A percentile compares a stretch with the other conserved stretches of the same genome.
These are phyloP conservation scores for Cercophora newfieldiana DNA, from an alignment of 495 filamentous ascomycete species.

Conservation along the genomic window DNA sequence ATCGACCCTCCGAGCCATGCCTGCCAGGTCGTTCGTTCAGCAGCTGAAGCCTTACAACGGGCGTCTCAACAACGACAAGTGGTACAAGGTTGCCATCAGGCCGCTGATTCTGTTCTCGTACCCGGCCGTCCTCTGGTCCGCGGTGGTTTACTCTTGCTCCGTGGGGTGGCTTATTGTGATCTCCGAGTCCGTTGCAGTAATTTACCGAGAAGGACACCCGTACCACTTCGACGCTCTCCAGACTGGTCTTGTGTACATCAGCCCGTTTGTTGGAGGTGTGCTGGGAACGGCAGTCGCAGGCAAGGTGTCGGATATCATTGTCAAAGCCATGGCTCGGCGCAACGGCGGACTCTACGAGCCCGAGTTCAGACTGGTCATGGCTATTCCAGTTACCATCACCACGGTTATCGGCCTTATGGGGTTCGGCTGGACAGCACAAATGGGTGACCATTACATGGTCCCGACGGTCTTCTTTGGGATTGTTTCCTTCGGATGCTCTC, in stretches of 20 bases:
- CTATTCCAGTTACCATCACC: slow-evolving; percentile 71
- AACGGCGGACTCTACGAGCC: slow-evolving; percentile 96
- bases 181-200: slow-evolving; percentile 78
- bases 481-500: slow-evolving; percentile 89
- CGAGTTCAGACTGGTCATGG: slow-evolving; percentile 94
- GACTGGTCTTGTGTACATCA: slow-evolving; percentile 85
- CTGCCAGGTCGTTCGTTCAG: slow-evolving; percentile 67
- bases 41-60: slow-evolving; percentile 75
- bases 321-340: slow-evolving; percentile 72
- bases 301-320: slow-evolving; percentile 82
- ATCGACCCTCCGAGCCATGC: slow-evolving; percentile 54
- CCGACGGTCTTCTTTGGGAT: slow-evolving; percentile 91
- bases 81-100: slow-evolving; percentile 71
- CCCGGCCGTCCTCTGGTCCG: slow-evolving; percentile 87
- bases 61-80: slow-evolving; percentile 72
- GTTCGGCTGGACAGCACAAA: slow-evolving; percentile 84
- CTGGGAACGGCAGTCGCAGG: slow-evolving; percentile 90
- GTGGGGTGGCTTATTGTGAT: slow-evolving; percentile 95
- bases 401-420: slow-evolving; percentile 89
- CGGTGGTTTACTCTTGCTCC: slow-evolving; percentile 81
- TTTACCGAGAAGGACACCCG: slow-evolving; percentile 63
- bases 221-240: slow-evolving; percentile 81
- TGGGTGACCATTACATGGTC: slow-evolving; percentile 80
- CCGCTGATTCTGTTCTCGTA: slow-evolving; percentile 87
- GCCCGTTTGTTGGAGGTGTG: slow-evolving; percentile 84